Percentiles rank a stretch among this genome's conserved stretches.
phyloP scores from a whole-genome alignment of 768 basidiomycete species.

The Gloeopeniophorella convolvens region DNA sequence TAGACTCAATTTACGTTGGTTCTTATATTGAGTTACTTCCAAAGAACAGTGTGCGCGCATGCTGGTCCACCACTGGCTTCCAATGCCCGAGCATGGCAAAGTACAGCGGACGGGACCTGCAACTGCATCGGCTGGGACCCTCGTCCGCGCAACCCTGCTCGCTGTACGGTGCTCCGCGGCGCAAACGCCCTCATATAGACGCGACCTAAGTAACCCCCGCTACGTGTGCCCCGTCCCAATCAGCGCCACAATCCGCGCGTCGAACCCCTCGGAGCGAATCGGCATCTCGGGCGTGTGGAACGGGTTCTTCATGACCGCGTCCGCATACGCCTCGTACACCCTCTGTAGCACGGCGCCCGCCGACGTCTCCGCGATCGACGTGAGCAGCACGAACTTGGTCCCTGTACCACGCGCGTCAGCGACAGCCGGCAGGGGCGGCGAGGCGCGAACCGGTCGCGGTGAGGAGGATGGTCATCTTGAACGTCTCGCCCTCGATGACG shows the following conservation, averaged over 20 bases:
- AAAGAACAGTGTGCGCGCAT: no score
- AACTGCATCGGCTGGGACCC: no score
- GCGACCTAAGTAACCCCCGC: no score
- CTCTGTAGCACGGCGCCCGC: conserved; percentile 70
- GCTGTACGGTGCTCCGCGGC: no score
- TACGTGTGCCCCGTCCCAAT: conserved; percentile 28
- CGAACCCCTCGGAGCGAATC: conserved; percentile 86
- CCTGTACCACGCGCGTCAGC: conserved; percentile 40
- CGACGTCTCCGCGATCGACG: conserved; percentile 67
- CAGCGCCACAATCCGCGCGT: conserved; percentile 56
- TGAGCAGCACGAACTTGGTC: conserved; percentile 91
- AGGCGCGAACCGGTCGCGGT: conserved; percentile 72
- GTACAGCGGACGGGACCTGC: no score
- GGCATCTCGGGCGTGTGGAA: conserved; percentile 99
- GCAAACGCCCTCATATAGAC: no score
- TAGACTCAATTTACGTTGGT: no score
- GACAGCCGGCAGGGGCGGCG: background rate
- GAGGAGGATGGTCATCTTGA: conserved; percentile 88
- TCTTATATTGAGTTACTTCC: no score
- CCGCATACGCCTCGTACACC: conserved; percentile 90
- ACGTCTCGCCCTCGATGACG: conserved; percentile 92
- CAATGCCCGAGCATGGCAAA: no score
- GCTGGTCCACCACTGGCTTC: no score
- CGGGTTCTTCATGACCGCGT: conserved; percentile 97
- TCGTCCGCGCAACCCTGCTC: no score